phyloP scores from a whole-genome alignment of 1,139 yeast genomes.

The Kazachstania sp. region DNA sequence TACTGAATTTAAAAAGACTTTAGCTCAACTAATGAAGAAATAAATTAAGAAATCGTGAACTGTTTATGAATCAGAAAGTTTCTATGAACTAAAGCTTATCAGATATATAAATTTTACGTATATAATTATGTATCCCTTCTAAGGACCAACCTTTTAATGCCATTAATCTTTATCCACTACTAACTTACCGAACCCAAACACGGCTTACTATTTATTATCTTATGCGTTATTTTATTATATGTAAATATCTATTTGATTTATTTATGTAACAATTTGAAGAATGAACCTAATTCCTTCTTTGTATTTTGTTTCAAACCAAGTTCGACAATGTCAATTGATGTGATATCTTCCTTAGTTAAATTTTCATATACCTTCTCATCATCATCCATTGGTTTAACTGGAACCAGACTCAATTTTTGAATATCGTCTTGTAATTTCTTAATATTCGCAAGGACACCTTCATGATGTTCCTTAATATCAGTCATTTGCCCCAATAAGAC shows the following conservation, averaged over 20 bases:
- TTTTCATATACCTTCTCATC: not conserved
- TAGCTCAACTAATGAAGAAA: constrained; percentile 26
- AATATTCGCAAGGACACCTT: constrained; percentile 15
- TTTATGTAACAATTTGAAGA: constrained; percentile 16
- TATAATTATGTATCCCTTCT: no score
- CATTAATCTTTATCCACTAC: no score
- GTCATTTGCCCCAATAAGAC: constrained; percentile 14
- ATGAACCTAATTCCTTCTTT: constrained; percentile 21
- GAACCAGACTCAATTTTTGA: constrained; percentile 1
- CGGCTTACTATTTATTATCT: not conserved
- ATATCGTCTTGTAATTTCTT: constrained; percentile 15
- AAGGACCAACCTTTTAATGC: no score
- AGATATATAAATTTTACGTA: no score
- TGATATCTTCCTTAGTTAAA: constrained; percentile 6
- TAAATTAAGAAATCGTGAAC: not conserved
- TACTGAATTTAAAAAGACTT: constrained; percentile 38
- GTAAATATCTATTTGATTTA: not conserved
- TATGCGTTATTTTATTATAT: not conserved
- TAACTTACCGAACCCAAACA: no score
- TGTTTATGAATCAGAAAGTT: not conserved
- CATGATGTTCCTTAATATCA: constrained; percentile 11
- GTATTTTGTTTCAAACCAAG: constrained; percentile 21
- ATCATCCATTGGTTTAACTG: constrained; percentile 1
- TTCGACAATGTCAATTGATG: constrained; percentile 22
- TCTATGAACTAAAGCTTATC: no score